phyloP scores from a whole-genome alignment of 2,329 filamentous ascomycete species.

The Phoma herbarum region DNA sequence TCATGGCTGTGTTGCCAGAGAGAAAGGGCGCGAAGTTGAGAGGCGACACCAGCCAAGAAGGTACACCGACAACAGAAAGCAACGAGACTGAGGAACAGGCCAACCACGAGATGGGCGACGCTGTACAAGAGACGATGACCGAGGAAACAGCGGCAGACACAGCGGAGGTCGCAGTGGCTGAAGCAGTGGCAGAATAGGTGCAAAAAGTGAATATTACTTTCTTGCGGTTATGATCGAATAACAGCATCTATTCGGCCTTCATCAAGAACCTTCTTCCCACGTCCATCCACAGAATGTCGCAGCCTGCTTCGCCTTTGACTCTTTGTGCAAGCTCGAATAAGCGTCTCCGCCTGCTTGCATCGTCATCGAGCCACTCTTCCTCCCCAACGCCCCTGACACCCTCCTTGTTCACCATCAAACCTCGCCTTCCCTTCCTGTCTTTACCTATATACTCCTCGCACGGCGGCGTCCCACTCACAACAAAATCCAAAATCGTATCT shows the following conservation, averaged over 20 bases:
- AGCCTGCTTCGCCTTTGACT: slow-evolving; percentile 18
- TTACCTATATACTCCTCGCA: slow-evolving; percentile 17
- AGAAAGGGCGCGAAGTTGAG: slow-evolving; percentile 82
- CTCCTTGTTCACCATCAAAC: slow-evolving; percentile 18
- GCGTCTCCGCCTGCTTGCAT: slow-evolving; percentile 16
- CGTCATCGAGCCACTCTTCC: slow-evolving; percentile 19
- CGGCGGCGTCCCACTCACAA: slow-evolving; percentile 18
- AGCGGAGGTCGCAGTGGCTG: slow-evolving; percentile 8
- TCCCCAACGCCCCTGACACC: slow-evolving; percentile 23
- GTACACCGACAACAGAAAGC: slow-evolving; percentile 24
- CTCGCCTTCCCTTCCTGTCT: slow-evolving; percentile 1
- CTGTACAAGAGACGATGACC: slow-evolving; percentile 20
- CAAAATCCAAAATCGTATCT: slow-evolving; percentile 25
- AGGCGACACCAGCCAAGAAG: slow-evolving; percentile 25
- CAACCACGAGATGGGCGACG: slow-evolving; percentile 24
- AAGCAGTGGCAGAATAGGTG: slow-evolving; percentile 9
- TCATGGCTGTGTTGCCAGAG: slow-evolving; percentile 86
- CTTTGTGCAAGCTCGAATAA: slow-evolving; percentile 24
- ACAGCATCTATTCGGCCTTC: slow-evolving; percentile 24
- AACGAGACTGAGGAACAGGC: slow-evolving; percentile 23
- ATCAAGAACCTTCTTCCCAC: slow-evolving; percentile 30
- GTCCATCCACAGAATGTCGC: slow-evolving; percentile 29
- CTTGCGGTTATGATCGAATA: slow-evolving; percentile 1
- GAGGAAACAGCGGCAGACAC: slow-evolving; percentile 16
- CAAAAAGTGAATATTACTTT: background rate